Percentiles rank a stretch among this genome's conserved stretches.
phyloP scores from a whole-genome alignment of 257 asterid genomes.

The Sherardia arvensis region DNA sequence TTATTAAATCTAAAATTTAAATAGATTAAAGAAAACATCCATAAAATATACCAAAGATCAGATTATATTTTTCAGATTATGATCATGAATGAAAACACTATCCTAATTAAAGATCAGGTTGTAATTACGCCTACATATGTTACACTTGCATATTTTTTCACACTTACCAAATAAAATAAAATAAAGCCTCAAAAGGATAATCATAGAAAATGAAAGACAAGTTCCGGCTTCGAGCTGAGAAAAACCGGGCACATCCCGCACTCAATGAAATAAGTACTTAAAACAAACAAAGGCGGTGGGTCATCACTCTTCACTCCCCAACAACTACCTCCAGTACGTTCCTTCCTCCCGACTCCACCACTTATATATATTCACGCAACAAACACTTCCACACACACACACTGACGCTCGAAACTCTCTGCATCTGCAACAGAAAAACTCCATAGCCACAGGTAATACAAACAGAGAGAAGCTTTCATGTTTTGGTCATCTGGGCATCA shows the following conservation, averaged over 20 bases:
- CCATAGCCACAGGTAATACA: background rate
- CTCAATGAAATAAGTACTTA: background rate
- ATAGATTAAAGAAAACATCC: too few relatives aligned
- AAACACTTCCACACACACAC: background rate
- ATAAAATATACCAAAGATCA: too few relatives aligned
- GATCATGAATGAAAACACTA: too few relatives aligned
- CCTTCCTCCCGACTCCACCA: constrained; percentile 7
- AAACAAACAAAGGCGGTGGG: background rate
- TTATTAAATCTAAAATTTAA: too few relatives aligned
- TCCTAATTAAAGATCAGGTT: too few relatives aligned
- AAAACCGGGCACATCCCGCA: background rate
- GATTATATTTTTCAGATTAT: too few relatives aligned
- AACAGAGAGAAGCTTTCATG: background rate
- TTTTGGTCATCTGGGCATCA: background rate
- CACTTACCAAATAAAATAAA: too few relatives aligned
- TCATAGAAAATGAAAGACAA: background rate
- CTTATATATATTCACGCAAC: background rate
- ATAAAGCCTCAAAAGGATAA: too few relatives aligned
- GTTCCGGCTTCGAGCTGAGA: background rate
- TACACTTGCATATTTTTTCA: too few relatives aligned
- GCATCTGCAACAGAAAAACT: background rate
- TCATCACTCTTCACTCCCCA: constrained; percentile 8
- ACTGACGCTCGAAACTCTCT: background rate
- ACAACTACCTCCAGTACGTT: constrained; percentile 9
- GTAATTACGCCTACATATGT: too few relatives aligned